Conservation (phyloP, 495 filamentous ascomycete species). For the Cudoniella acicularis region DNA sequence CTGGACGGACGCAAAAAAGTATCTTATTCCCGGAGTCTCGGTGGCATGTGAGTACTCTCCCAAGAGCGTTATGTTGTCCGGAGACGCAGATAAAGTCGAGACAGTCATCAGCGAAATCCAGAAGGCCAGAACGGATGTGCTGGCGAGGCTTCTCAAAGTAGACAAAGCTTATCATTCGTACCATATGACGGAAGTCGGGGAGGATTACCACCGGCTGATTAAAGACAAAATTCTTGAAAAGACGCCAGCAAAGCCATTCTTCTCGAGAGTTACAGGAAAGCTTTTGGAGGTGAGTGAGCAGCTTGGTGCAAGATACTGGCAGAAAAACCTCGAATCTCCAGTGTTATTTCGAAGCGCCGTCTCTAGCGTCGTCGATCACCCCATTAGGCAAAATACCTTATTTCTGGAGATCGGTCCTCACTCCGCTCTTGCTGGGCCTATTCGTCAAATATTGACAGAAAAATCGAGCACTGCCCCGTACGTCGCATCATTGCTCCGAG, state of each 20-base stretch:
- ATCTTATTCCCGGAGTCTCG: constrained; percentile 22
- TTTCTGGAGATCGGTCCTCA: constrained; percentile 62
- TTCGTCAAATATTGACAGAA: no score
- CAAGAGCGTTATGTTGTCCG: constrained; percentile 54
- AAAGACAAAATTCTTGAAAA: background rate
- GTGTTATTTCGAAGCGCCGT: constrained; percentile 40
- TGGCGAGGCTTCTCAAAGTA: constrained; percentile 50
- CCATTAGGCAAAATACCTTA: background rate
- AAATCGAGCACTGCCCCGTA: constrained; percentile 20
- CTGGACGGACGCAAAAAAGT: constrained; percentile 35
- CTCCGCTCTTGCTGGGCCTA: no score
- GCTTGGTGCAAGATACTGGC: constrained; percentile 42
- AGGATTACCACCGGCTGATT: background rate
- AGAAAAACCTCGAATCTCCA: constrained; percentile 47
- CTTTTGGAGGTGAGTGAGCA: constrained; percentile 21
- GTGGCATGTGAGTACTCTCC: constrained; percentile 55
- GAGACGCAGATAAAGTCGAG: constrained; percentile 42
- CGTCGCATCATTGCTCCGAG: background rate
- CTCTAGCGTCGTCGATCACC: background rate
- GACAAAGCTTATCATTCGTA: constrained; percentile 27
- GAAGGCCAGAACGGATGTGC: constrained; percentile 35
- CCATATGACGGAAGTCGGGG: background rate
- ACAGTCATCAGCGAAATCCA: constrained; percentile 40
- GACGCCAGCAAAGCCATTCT: constrained; percentile 23
- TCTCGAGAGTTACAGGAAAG: constrained; percentile 33